phyloP scores from a whole-genome alignment of 176 grass and related monocot genomes.

The Paspalum notatum region DNA sequence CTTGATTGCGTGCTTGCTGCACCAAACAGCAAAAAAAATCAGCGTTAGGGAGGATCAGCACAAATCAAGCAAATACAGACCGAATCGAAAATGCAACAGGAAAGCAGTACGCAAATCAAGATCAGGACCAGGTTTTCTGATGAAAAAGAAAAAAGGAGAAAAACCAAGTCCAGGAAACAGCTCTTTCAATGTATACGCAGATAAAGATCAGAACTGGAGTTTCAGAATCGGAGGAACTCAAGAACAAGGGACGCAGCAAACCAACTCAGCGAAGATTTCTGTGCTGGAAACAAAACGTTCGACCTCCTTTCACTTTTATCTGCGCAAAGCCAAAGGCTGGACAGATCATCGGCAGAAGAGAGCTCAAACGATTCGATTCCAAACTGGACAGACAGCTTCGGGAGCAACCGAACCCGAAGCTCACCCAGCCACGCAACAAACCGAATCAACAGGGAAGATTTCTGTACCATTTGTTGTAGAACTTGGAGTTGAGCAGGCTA shows the following conservation, averaged over 20 bases:
- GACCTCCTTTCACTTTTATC: no score
- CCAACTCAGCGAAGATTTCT: neutral
- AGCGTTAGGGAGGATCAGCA: neutral
- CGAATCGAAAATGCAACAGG: constrained; percentile 25
- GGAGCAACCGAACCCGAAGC: neutral
- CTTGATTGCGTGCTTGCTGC: constrained; percentile 84
- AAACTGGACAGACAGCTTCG: neutral
- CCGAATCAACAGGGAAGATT: neutral
- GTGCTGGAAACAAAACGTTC: neutral
- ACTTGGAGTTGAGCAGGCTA: constrained; percentile 75
- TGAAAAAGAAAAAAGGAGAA: neutral
- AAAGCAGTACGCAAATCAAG: neutral
- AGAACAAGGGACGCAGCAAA: neutral
- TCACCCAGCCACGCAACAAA: constrained; percentile 5
- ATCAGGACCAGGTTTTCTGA: neutral
- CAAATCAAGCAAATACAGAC: neutral
- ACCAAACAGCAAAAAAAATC: neutral
- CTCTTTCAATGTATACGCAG: neutral
- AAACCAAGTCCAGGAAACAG: neutral
- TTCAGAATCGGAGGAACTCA: constrained; percentile 17
- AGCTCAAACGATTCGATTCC: neutral
- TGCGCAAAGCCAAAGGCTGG: neutral
- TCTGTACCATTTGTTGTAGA: constrained; percentile 78
- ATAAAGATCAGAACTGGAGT: constrained; percentile 1
- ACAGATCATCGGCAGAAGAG: neutral